A percentile compares a stretch with the other conserved stretches of the same genome.
These are phyloP conservation scores for Alternaria conjuncta DNA, from an alignment of 2,329 filamentous ascomycete species.

Conservation along the genomic window DNA sequence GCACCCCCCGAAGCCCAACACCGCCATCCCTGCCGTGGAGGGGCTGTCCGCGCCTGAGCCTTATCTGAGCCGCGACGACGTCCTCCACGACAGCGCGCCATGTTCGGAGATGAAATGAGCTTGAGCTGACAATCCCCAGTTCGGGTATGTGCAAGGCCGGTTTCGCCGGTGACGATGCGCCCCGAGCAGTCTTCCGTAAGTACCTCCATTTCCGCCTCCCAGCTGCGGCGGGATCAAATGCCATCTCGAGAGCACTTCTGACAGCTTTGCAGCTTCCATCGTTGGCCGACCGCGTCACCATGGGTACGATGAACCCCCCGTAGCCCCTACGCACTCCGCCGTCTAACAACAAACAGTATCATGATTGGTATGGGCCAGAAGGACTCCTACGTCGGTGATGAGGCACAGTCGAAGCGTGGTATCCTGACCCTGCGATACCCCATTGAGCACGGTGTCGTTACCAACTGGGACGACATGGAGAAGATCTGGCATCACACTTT, in stretches of 20 bases:
- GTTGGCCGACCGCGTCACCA: slow-evolving; percentile 99
- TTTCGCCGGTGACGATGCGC: slow-evolving; percentile 99
- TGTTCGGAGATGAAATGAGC: slow-evolving; percentile 29
- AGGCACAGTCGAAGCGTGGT: slow-evolving; percentile 99
- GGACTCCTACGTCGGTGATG: slow-evolving; percentile 99
- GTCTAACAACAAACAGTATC: slow-evolving; percentile 72
- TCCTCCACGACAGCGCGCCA: slow-evolving; percentile 32
- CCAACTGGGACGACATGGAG: slow-evolving; percentile 99
- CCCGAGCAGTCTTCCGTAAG: slow-evolving; percentile 99
- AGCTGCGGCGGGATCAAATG: slow-evolving; percentile 10
- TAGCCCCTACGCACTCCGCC: slow-evolving; percentile 24
- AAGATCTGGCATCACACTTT: slow-evolving; percentile 99
- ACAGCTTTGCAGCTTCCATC: slow-evolving; percentile 78
- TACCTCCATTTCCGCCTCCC: slow-evolving; percentile 45
- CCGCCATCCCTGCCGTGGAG: slow-evolving; percentile 48
- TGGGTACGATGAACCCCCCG: slow-evolving; percentile 73
- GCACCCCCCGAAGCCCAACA: slow-evolving; percentile 39
- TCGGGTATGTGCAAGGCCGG: slow-evolving; percentile 99
- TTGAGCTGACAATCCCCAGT: slow-evolving; percentile 63
- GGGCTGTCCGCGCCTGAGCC: slow-evolving; percentile 40
- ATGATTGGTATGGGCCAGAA: slow-evolving; percentile 99
- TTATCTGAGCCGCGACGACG: slow-evolving; percentile 27
- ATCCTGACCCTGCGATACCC: slow-evolving; percentile 99
- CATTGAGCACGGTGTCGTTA: slow-evolving; percentile 99
- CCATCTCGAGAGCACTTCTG: slow-evolving; percentile 31